A percentile compares a stretch with the other conserved stretches of the same genome.
These are phyloP conservation scores for Tetradesmus obliquus DNA, from an alignment of 139 green algal genomes.

Conservation along the genomic window DNA sequence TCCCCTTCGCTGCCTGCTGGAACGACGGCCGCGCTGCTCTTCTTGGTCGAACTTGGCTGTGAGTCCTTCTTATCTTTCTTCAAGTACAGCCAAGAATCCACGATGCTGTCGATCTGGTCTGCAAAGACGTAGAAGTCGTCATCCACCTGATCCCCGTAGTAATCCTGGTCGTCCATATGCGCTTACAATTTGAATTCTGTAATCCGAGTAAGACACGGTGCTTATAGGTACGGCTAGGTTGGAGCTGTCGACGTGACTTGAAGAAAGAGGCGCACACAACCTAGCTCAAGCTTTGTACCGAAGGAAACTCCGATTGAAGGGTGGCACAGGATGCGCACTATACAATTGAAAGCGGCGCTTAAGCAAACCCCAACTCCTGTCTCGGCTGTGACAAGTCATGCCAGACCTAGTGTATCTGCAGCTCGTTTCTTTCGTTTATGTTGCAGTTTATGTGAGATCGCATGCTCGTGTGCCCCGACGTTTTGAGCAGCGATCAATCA, in stretches of 20 bases:
- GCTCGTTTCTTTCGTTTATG: too few species aligned
- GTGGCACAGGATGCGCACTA: too few species aligned
- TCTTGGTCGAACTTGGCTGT: not conserved
- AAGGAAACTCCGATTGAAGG: not conserved
- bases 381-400: not conserved
- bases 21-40: not conserved
- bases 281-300: not conserved
- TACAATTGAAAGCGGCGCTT: too few species aligned
- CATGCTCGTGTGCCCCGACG: too few species aligned
- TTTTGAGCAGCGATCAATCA: not conserved
- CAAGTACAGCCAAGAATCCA: not conserved
- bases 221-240: not conserved
- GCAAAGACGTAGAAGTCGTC: not conserved
- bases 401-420: not conserved
- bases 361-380: constrained; percentile 1
- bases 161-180: not conserved
- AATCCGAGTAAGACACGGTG: too few species aligned
- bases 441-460: too few species aligned
- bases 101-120: not conserved
- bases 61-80: not conserved
- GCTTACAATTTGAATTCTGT: not conserved
- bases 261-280: not conserved
- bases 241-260: not conserved
- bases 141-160: not conserved
- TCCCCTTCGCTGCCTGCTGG: not conserved